These are phyloP conservation scores for Cladosporium cucumerinum DNA, from an alignment of 2,329 filamentous ascomycete genomes.

Conservation along the genomic window DNA sequence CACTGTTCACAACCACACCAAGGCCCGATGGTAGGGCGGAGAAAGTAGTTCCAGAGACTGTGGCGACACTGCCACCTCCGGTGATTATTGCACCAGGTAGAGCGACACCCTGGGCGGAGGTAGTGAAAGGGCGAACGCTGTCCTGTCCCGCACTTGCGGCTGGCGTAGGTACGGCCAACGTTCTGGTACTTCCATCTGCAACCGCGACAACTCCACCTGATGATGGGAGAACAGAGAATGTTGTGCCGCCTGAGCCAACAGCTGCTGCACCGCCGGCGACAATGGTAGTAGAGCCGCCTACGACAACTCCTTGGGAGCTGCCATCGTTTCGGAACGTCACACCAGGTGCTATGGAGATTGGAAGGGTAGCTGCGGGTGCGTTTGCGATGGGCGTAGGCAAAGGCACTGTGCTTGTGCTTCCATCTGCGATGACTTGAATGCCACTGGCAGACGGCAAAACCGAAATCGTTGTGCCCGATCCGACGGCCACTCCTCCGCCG, in stretches of 20 bases:
- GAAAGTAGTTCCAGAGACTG: conserved; percentile 6
- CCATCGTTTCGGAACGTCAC: not conserved
- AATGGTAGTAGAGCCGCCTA: conserved; percentile 1
- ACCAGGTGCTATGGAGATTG: not conserved
- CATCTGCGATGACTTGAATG: conserved; percentile 1
- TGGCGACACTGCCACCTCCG: not conserved
- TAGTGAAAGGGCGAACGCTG: not conserved
- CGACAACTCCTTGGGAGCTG: not conserved
- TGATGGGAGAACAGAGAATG: conserved; percentile 13
- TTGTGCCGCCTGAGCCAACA: conserved; percentile 5
- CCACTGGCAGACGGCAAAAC: conserved; percentile 3
- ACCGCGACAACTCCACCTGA: not conserved
- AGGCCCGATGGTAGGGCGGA: conserved; percentile 12
- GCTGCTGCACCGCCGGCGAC: not conserved
- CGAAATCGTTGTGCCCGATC: conserved; percentile 12
- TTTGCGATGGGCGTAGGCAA: not conserved
- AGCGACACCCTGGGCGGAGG: not conserved
- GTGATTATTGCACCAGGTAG: conserved; percentile 5
- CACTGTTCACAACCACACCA: conserved; percentile 5
- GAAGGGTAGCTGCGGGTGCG: not conserved
- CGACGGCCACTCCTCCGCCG: not conserved
- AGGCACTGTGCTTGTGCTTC: not conserved
- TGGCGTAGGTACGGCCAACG: not conserved
- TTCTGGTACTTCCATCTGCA: conserved; percentile 3
- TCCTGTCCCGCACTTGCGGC: not conserved